Evolutionary conservation across 306 rosid species (phyloP).

Genomic region (Mimosa bimucronata): DNA sequence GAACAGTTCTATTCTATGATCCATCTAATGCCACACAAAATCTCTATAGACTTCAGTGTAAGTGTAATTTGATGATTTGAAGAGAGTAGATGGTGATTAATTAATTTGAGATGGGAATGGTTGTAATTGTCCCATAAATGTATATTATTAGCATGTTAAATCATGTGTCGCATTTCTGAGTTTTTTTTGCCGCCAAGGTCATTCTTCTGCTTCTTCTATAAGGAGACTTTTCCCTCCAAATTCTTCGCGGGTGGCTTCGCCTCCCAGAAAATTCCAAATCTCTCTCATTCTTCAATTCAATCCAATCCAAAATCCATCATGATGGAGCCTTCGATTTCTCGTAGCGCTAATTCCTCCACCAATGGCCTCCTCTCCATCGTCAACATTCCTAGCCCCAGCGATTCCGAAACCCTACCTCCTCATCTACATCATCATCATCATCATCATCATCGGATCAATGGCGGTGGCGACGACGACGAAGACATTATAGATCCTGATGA

Average conservation of each 20-base stretch:
- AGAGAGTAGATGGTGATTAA: no score
- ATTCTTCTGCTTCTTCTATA: no score
- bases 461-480: background rate
- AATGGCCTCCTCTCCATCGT: constrained; percentile 17
- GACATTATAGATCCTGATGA: background rate
- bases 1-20: no score
- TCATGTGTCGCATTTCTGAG: background rate
- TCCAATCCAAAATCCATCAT: no score
- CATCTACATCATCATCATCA: background rate
- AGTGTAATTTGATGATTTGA: no score
- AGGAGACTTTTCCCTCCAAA: constrained; percentile 25
- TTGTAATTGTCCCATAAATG: no score
- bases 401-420: background rate
- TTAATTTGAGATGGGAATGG: no score
- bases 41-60: no score
- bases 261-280: background rate
- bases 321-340: constrained; percentile 11
- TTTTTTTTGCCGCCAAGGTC: background rate
- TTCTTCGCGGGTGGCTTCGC: background rate
- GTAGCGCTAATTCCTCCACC: constrained; percentile 14
- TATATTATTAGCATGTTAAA: background rate
- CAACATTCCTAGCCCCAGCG: background rate
- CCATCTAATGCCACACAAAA: no score
- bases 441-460: no score
- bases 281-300: background rate